Base-by-base conservation (phyloP, 495 filamentous ascomycete genomes). In the Clohesyomyces aquaticus region DNA sequence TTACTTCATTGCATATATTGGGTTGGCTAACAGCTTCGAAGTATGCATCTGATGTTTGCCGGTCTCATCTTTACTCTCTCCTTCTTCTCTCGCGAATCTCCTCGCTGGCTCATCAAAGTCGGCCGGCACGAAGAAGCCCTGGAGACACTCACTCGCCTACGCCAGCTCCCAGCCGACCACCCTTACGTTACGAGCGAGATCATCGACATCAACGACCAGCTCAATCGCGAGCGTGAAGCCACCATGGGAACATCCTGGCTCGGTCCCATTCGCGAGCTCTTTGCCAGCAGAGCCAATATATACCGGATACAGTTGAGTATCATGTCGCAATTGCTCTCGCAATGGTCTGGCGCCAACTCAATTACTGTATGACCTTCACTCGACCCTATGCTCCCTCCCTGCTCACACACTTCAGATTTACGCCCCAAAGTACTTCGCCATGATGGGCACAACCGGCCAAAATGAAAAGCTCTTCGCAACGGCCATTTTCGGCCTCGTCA, bases 41-140 rank as follows among this genome's bases (percentile, higher is more conserved):
- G 82, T 62, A 73, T 89, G 22, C 88, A 91, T 59, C 82, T 91
- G 74, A 88, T 90, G 27, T 90, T 91, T 67, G 85, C 87, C 4
- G 80, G 83, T 0, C 73, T 91, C 21, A 87, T 91, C 70, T 80
- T 87, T 65, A 56, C 82, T 54, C 77, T 89, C 28, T 83, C 83
- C 2, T 84, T 90, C 71, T 76, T 87, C 52, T 82, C 87, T 41
- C 80, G 80, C 55, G 87, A 91, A 70, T 82, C 81, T 49, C 84
- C 85, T 0, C 79, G 85, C 1, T 85, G 76, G 66, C 76, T 87
- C 21, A 76, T 83, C 71, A 82, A 83, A 74, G 67, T 74, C 9
- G 80, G 79, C 12, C 73, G 80, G 16, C 66, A 77, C 18, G 78
- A 82, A 9, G 56, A 79, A 27, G 81, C 83, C 0, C 53, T 78